phyloP scores from a whole-genome alignment of 495 filamentous ascomycete species.

The Lophiostoma macrostomum region DNA sequence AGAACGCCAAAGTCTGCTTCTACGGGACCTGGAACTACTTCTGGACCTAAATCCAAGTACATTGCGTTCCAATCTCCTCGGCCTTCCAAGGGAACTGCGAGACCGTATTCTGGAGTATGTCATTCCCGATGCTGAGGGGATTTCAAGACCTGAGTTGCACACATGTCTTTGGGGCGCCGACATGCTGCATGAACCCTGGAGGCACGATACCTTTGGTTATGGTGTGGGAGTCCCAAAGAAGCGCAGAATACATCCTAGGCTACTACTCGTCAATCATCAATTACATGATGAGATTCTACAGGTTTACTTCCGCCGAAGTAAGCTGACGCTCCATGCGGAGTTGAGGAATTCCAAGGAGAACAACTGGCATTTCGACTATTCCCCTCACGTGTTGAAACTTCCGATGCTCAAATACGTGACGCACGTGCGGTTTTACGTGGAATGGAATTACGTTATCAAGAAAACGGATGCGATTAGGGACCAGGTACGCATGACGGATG shows the following conservation, averaged over 20 bases:
- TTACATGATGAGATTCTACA: slow-evolving; percentile 20
- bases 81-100: slow-evolving; percentile 14
- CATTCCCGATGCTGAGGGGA: background rate
- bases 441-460: slow-evolving; percentile 23
- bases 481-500: slow-evolving; percentile 23
- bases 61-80: slow-evolving; percentile 17
- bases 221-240: slow-evolving; percentile 3
- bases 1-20: slow-evolving; percentile 19
- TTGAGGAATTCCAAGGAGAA: slow-evolving; percentile 14
- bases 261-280: slow-evolving; percentile 24
- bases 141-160: slow-evolving; percentile 17
- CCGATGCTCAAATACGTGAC: slow-evolving; percentile 22
- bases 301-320: slow-evolving; percentile 10
- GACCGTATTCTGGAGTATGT: slow-evolving; percentile 15
- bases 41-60: slow-evolving; percentile 21
- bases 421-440: slow-evolving; percentile 22
- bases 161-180: slow-evolving; percentile 24
- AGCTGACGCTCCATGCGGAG: slow-evolving; percentile 23
- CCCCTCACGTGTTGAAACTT: slow-evolving; percentile 17
- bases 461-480: slow-evolving; percentile 13
- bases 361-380: slow-evolving; percentile 25
- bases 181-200: slow-evolving; percentile 26
- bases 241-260: slow-evolving; percentile 11
- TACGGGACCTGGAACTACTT: slow-evolving; percentile 23
- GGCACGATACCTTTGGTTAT: slow-evolving; percentile 25